Conservation (phyloP, 1,284 basidiomycete genomes). For the Golubevia sp. region DNA sequence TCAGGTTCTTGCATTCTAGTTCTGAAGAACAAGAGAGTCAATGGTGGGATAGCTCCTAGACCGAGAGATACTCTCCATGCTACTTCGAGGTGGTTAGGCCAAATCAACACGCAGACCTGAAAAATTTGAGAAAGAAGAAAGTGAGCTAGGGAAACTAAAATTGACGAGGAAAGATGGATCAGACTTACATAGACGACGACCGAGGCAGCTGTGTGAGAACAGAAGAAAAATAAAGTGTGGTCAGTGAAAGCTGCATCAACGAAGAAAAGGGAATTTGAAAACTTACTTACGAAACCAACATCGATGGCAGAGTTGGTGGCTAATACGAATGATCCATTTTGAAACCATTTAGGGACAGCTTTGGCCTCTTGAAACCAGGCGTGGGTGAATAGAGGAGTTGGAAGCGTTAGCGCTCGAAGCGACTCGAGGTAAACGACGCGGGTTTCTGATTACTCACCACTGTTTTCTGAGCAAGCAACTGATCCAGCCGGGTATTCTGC, state of each 20-base stretch:
- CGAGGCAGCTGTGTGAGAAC: too few species aligned
- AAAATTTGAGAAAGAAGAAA: not conserved
- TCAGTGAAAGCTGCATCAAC: too few species aligned
- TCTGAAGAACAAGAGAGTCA: constrained; percentile 83
- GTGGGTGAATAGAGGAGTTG: not conserved
- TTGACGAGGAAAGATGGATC: too few species aligned
- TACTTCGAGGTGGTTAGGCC: constrained; percentile 30
- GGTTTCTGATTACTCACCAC: constrained; percentile 68
- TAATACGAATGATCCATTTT: not conserved
- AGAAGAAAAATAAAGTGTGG: too few species aligned
- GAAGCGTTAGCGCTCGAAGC: constrained; percentile 61
- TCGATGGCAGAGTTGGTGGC: not conserved
- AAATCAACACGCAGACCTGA: not conserved
- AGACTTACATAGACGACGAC: too few species aligned
- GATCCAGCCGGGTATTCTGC: constrained; percentile 90
- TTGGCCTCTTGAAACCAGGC: not conserved
- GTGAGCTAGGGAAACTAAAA: too few species aligned
- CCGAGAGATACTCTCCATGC: constrained; percentile 78
- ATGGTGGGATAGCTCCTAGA: constrained; percentile 81
- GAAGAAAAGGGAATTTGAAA: too few species aligned
- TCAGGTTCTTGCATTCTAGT: constrained; percentile 79
- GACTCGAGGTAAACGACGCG: constrained; percentile 3
- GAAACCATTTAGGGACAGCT: not conserved
- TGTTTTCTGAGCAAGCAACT: constrained; percentile 88
- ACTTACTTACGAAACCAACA: not conserved